phyloP scores from a whole-genome alignment of 208 protist species.

The Leptomonas pyrrhocoris region DNA sequence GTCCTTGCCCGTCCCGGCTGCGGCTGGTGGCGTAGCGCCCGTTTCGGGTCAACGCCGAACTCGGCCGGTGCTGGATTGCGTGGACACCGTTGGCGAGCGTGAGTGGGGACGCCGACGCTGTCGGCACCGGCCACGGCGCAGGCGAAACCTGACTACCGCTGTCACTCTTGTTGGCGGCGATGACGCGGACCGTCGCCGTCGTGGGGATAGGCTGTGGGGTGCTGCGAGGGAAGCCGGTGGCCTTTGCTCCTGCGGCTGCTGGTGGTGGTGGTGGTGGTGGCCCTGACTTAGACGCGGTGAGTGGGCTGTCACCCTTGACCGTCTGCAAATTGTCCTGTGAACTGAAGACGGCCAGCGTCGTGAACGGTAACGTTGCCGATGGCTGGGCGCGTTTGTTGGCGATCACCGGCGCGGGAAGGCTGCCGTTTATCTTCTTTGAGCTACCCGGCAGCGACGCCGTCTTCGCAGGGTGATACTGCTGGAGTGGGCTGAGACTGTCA shows the following conservation, averaged over 20 bases:
- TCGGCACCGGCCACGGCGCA: no score
- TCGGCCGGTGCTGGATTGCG: background rate
- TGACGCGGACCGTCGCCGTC: background rate
- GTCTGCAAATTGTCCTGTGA: background rate
- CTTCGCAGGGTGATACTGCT: background rate
- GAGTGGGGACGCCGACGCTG: slow-evolving; percentile 1
- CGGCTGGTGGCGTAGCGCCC: slow-evolving; percentile 29
- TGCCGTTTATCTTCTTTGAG: no score
- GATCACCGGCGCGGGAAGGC: no score
- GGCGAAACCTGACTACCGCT: background rate
- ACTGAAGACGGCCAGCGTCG: slow-evolving; percentile 19
- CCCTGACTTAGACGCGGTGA: background rate
- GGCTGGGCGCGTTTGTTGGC: no score
- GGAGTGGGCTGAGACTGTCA: background rate
- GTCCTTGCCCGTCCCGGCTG: slow-evolving; percentile 8
- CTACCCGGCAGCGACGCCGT: background rate
- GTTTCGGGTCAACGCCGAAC: slow-evolving; percentile 21
- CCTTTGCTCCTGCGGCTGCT: background rate
- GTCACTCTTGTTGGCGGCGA: background rate
- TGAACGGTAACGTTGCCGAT: background rate
- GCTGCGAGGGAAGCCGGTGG: background rate
- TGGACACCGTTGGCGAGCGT: background rate
- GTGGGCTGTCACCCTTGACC: background rate
- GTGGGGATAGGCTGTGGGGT: background rate
- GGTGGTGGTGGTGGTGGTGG: background rate